Base-by-base conservation (phyloP, 306 rosid species). In the Cucurbita pepo region DNA sequence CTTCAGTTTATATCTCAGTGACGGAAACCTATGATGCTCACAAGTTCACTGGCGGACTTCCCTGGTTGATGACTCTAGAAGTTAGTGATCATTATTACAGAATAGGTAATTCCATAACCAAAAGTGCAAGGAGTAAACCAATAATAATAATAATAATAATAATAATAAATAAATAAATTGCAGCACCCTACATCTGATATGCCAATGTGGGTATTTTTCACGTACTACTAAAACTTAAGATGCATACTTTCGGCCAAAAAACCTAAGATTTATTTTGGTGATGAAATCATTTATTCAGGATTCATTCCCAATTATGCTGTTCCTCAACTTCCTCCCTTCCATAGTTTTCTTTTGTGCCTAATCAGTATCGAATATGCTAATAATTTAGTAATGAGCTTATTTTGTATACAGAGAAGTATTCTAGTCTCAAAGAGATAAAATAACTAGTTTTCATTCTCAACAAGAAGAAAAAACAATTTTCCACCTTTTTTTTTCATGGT, bases 21-120 rank as follows among this genome's bases (percentile, higher is more conserved):
- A 57, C 9, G 59, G 57, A 73, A 62, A 69, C 56, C 34, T 2
- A 37, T 50, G 82, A 85, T 61, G 81, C 79, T 88, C 83, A 93
- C 86, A 90, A 77, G 78, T 77, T 87, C 81, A 93, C 96, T 3
- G 98, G 89, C 78, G 98, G 97, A 80, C 82, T 83, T 67, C 89
- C 98, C 97, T 90, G 84, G 54, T 78, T 76, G 67, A 38, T 40
- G 50, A 63, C 11, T 21, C 25, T 53, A 48, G 36, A 56, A 58
- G 48, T 81, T 43, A 74, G 76, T 57, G 65, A 56, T 37, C 75
- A 76, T 57, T 66, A 18, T 66, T 5, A 36, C 56, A 76, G 25
- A 65, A 56, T 10, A 14, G 51, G 4, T 0, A 19, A 21, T 43
- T 2, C 40, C 12, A n/a, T 16, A 56, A 73, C 65, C 41, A 38